Base-by-base conservation (phyloP, 768 basidiomycete genomes). In the Clitopilus hobsonii region DNA sequence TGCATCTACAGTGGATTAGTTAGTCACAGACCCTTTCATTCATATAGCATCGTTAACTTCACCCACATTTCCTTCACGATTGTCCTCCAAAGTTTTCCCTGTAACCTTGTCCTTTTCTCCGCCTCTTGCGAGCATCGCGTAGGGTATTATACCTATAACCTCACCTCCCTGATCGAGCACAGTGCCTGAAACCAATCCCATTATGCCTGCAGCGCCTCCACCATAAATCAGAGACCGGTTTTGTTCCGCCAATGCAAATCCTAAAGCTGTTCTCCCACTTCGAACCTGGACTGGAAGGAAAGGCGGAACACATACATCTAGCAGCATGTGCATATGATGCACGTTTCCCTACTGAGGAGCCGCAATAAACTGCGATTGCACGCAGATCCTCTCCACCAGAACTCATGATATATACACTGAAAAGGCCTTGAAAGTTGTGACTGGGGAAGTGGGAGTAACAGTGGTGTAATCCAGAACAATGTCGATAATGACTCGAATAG, bases 351-450 rank as follows among this genome's bases (percentile, higher is more conserved):
- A 76, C 62, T 0, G 85, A 88, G 0, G 93, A 88, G 6, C 84
- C 94, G 65, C 94, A 96, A 63, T 89, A 94, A 5, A 94, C 91
- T 2, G 88, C 86, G n/a, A 91, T 76, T 27, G 66, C 56, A 38
- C 60, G n/a, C 41, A 45, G 18, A 20, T 45, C 41, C 10, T 45
- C 41, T 10, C 11, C 22, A 18, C 5, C 22, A 5, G 41, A 20
- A 4, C 14, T 18, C 41, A 45, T 45, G 16, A 11, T 45, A 11
- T n/a, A n/a, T n/a, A n/a, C n/a, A n/a, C n/a, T n/a, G n/a, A n/a
- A n/a, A n/a, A n/a, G n/a, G n/a, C n/a, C n/a, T n/a, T n/a, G n/a
- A n/a, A n/a, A n/a, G n/a, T n/a, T n/a, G n/a, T n/a, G n/a, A n/a
- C n/a, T n/a, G n/a, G n/a, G n/a, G n/a, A n/a, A n/a, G n/a, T n/a